These are phyloP conservation scores for Leccinum uliginosum DNA, from an alignment of 768 basidiomycete species.

Conservation along the genomic window DNA sequence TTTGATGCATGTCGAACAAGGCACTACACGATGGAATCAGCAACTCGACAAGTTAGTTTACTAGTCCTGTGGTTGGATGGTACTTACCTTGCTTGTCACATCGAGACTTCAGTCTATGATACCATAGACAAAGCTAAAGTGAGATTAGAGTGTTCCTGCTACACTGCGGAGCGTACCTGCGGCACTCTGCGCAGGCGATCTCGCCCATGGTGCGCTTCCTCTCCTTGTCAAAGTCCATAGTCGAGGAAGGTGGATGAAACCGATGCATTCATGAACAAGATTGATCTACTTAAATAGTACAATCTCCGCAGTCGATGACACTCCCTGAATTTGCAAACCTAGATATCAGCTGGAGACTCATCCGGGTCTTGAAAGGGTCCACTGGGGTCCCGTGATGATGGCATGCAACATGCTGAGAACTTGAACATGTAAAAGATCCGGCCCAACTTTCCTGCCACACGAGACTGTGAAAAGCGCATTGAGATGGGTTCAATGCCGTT, in stretches of 20 bases:
- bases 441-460: not conserved
- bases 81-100: constrained; percentile 27
- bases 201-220: constrained; percentile 24
- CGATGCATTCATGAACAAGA: not conserved
- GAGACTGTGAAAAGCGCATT: not conserved
- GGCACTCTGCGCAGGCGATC: constrained; percentile 31
- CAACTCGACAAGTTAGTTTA: not conserved
- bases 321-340: not conserved
- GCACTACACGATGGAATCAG: constrained; percentile 14
- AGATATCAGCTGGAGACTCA: not conserved
- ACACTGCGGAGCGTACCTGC: constrained; percentile 15
- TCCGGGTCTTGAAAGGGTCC: not conserved
- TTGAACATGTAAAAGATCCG: not conserved
- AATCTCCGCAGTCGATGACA: constrained; percentile 5
- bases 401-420: not conserved
- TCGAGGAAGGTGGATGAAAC: not conserved
- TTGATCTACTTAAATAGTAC: constrained; percentile 1
- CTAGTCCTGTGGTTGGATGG: not conserved
- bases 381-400: not conserved
- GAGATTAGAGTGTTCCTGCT: not conserved
- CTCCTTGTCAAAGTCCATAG: constrained; percentile 20
- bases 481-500: not conserved
- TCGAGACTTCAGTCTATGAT: constrained; percentile 26
- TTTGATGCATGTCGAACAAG: constrained; percentile 44
- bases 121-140: not conserved